Evolutionary conservation across 2,329 filamentous ascomycete genomes (phyloP), one percentile per base, ranked within the genome.

Genomic region (Zalaria obscura): DNA sequence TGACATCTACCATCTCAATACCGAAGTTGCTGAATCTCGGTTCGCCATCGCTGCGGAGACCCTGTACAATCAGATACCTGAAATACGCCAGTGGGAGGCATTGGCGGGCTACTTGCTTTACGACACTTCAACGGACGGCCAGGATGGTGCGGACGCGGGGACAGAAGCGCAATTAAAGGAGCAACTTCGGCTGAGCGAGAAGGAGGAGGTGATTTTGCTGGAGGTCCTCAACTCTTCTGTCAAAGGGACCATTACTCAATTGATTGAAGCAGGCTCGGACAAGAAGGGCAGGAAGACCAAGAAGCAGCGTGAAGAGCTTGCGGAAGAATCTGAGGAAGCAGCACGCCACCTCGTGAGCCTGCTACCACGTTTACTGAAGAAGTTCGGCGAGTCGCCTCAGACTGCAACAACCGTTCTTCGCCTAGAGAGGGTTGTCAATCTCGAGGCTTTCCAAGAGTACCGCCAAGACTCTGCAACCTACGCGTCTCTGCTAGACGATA

Each of bases 31-130:
- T 1, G 86, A 93, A 48, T 91, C 86, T 0, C 76, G 89, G 39
- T 87, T 93, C 52, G 82, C 83, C 3, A 72, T 94, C 27, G 89
- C 89, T 11, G 83, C 87, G 0, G 83, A 93, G 57, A 83, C 80
- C 0, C 70, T 96, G 4, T 93, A 85, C 53, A 83, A 91, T 47
- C 80, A 82, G 51, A 75, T 95, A 45, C 69, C 77, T 1, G 85
- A 91, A 52, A 72, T 95, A 27, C 76, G 78, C 50, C 78, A 87
- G 43, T 98, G 91, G 91, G 84, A 93, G 55, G 73, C 83, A 4
- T 63, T 98, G 43, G 82, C 87, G 26, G 87, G 87, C 10, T 98
- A 95, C 59, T 72, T 98, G 5, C 69, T 98, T 2, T 93, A 85
- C 56, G 91, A 98, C 53, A 88, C 96, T 59, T 91, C 87, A 0